Conservation (phyloP, 176 grass and related monocot species). For the Rhipidocladum racemiflorum region DNA sequence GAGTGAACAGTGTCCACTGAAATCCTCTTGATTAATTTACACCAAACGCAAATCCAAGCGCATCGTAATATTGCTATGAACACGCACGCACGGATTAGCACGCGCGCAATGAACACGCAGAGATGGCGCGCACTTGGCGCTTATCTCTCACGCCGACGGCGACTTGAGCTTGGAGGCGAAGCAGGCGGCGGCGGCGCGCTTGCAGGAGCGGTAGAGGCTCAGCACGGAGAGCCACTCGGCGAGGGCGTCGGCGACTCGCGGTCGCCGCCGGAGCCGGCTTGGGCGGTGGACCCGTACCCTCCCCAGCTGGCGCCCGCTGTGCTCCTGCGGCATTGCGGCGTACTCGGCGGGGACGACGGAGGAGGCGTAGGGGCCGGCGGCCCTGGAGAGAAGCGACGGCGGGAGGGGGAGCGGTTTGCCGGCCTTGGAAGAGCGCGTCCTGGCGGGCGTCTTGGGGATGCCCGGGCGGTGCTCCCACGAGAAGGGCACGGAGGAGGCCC, state of each 20-base stretch:
- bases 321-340: background rate
- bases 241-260: slow-evolving; percentile 21
- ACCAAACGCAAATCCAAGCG: slow-evolving; percentile 3
- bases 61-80: background rate
- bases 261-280: background rate
- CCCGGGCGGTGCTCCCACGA: slow-evolving; percentile 84
- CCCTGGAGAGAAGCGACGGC: slow-evolving; percentile 40
- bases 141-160: background rate
- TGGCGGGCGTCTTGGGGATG: slow-evolving; percentile 60
- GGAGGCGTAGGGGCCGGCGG: slow-evolving; percentile 29
- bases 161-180: slow-evolving; percentile 33
- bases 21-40: slow-evolving; percentile 14
- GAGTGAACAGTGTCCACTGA: no score
- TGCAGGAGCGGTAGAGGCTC: slow-evolving; percentile 56
- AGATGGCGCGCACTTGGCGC: background rate
- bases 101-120: background rate
- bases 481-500: slow-evolving; percentile 63
- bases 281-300: background rate
- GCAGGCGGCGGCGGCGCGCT: slow-evolving; percentile 41
- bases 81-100: background rate
- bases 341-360: slow-evolving; percentile 41
- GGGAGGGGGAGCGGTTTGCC: slow-evolving; percentile 40
- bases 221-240: slow-evolving; percentile 39
- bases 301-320: background rate
- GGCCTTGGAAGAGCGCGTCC: slow-evolving; percentile 15